Percentiles rank a stretch among this genome's conserved stretches.
Conservation (phyloP, 805 yeast species). For the Zygotorulaspora chibaensis region DNA sequence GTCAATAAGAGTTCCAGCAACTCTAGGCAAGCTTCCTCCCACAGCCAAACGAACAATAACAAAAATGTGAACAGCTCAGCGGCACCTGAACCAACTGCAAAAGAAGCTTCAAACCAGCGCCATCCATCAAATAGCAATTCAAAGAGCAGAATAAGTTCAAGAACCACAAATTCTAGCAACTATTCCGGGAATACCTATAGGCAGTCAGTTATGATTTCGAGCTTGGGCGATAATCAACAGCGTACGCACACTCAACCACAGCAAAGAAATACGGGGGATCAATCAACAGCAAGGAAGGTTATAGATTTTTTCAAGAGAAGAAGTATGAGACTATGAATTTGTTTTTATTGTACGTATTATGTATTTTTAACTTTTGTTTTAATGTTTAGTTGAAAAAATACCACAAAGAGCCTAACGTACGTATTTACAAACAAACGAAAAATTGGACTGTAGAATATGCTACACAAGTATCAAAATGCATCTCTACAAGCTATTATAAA, state of each 20-base stretch:
- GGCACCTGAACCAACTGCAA: neutral
- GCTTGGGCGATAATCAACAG: conserved; percentile 2
- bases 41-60: neutral
- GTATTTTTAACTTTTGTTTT: neutral
- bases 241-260: conserved; percentile 2
- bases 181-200: conserved; percentile 6
- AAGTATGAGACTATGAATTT: conserved; percentile 36
- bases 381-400: neutral
- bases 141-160: neutral
- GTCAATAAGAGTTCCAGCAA: neutral
- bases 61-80: neutral
- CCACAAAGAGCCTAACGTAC: conserved; percentile 8
- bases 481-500: too few species aligned
- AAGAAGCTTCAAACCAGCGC: neutral
- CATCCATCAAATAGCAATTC: neutral
- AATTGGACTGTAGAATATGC: conserved; percentile 12
- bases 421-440: conserved; percentile 10
- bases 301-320: conserved; percentile 76
- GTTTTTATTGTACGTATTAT: neutral
- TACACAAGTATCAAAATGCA: conserved; percentile 20
- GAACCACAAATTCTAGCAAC: neutral
- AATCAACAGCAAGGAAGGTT: conserved; percentile 72
- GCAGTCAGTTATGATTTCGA: conserved; percentile 14
- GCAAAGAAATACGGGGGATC: conserved; percentile 43
- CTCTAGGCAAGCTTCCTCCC: conserved; percentile 2